Percentiles rank a stretch among this genome's conserved stretches.
phyloP scores from a whole-genome alignment of 2,329 filamentous ascomycete genomes.

The Epichloe gansuensis region DNA sequence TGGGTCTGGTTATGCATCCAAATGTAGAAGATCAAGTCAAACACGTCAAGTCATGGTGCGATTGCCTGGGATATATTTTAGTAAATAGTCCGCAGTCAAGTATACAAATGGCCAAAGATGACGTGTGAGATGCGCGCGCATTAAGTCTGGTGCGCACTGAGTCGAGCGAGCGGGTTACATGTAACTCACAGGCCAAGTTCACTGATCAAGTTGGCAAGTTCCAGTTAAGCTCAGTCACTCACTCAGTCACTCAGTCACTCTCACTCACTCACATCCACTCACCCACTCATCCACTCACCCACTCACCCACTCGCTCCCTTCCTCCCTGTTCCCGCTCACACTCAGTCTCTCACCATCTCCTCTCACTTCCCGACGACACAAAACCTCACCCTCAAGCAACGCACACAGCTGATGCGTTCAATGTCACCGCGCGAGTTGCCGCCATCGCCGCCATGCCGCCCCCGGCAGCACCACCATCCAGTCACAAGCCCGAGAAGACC shows the following conservation, averaged over 20 bases:
- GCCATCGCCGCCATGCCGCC: slow-evolving; percentile 3
- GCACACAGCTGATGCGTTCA: no score
- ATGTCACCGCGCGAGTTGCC: not conserved
- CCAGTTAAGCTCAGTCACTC: not conserved
- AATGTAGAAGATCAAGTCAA: no score
- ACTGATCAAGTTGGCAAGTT: no score
- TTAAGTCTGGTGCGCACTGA: no score
- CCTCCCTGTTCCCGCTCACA: not conserved
- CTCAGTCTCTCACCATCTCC: not conserved
- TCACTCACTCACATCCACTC: not conserved
- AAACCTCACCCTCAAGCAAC: not conserved
- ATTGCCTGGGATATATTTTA: no score
- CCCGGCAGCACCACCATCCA: not conserved
- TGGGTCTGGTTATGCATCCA: no score
- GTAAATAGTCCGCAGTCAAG: no score
- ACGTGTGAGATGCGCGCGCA: no score
- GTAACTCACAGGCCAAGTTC: no score
- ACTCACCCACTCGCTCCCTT: not conserved
- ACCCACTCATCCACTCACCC: not conserved
- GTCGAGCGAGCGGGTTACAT: no score
- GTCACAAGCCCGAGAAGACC: slow-evolving; percentile 20
- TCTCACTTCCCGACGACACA: not conserved
- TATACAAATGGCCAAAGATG: no score
- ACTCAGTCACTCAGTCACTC: not conserved
- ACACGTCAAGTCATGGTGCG: no score